Evolutionary conservation across 2,329 filamentous ascomycete species (phyloP).

Genomic region (Claviceps cyperi): DNA sequence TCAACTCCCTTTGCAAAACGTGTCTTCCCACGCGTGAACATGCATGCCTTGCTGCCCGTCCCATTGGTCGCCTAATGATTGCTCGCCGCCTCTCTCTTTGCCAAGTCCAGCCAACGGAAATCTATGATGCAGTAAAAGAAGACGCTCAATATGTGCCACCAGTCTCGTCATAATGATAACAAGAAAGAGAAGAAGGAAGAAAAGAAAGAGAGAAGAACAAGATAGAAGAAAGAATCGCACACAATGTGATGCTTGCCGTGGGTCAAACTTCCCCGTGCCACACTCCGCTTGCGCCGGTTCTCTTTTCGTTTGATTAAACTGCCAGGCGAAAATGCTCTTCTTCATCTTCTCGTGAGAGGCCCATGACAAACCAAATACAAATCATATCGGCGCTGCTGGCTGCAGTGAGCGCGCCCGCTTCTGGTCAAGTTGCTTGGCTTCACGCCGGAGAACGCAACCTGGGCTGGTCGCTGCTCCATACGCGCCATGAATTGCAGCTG

Average conservation of each 20-base stretch:
- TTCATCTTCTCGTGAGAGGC: not conserved
- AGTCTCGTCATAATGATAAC: not conserved
- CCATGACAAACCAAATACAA: constrained; percentile 26
- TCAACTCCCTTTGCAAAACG: too few species aligned
- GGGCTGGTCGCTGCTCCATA: constrained; percentile 59
- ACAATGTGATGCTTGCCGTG: not conserved
- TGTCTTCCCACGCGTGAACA: too few species aligned
- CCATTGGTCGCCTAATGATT: too few species aligned
- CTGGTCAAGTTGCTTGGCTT: constrained; percentile 57
- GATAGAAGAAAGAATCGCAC: not conserved
- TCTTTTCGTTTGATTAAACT: not conserved
- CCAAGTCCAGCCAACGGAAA: not conserved
- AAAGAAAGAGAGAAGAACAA: not conserved
- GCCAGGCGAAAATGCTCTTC: not conserved
- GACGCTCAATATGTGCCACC: not conserved
- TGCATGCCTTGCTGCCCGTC: too few species aligned
- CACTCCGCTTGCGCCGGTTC: not conserved
- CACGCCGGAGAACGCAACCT: constrained; percentile 71
- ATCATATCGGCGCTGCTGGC: constrained; percentile 24
- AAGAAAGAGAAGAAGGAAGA: not conserved
- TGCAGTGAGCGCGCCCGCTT: constrained; percentile 23
- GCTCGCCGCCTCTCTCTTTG: too few species aligned
- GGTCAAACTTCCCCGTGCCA: not conserved
- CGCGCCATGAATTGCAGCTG: constrained; percentile 41
- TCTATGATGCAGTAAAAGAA: not conserved